Base-by-base conservation (phyloP, 371 early-diverging fungal genomes). In the Mucor velutinosus region DNA sequence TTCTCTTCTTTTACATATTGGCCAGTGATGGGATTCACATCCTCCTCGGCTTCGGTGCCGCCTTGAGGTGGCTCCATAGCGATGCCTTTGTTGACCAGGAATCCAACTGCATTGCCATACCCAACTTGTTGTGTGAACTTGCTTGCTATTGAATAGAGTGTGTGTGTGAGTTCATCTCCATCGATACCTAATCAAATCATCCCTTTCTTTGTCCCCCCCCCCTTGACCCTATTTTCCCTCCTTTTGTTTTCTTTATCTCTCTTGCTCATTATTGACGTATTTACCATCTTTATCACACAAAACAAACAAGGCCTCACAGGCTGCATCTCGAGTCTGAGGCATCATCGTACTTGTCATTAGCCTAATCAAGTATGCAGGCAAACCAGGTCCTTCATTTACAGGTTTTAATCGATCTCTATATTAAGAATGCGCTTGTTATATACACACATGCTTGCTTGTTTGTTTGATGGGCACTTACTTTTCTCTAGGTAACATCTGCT, bases 61-160 rank as follows among this genome's bases (percentile, higher is more conserved):
- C 55, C 62, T 30, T 51, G 60, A 7, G 70, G 83, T 58, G 75
- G 76, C 4, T 71, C 82, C 66, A 86, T 74, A 0, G 81, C 74
- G 23, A 92, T 87, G 25, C 88, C 88, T 19, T 86, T 82, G 39
- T 86, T 90, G 61, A 91, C 79, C 55, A 98, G 81, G 67, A 89
- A 97, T 15, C 97, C 97, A 7, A 95, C 92, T 8, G 93, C 95
- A 71, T 95, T 94, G 30, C 97, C 98, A 69, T 95, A 95, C 5
- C 98, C 97, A 3, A 95, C 89, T 65, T 93, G 87, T 58, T 85
- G 79, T 47, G 91, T 87, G 67, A 98, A 87, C 51, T 79, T 75
- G 29, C 76, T 72, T 0, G 93, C 95, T 94, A 75, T 33, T 23
- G 11, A 43, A 43, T 1, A 25, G 25, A 30, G 4, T 49, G 6